Conservation (phyloP, 208 protist species). For the Herpetomonas tarakana region DNA sequence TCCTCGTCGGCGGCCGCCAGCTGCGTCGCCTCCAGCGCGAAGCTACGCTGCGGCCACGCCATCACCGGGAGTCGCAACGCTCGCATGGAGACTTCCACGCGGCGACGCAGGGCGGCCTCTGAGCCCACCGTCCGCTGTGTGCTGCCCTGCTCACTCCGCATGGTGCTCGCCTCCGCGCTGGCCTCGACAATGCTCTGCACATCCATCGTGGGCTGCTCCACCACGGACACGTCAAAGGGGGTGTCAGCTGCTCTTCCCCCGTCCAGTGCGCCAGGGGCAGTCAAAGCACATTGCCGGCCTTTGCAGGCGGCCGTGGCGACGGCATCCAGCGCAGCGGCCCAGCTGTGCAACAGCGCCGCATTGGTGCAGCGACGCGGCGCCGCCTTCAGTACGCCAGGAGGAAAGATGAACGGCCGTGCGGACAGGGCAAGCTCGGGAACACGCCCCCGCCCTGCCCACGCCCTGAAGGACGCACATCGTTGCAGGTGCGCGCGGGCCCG, state of each 20-base stretch:
- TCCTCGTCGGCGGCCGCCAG: neutral
- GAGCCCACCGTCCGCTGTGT: neutral
- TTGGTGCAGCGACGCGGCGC: constrained; percentile 33
- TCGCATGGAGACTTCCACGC: neutral
- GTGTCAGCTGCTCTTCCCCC: neutral
- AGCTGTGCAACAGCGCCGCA: constrained; percentile 33
- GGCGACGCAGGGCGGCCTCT: neutral
- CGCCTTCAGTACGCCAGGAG: constrained; percentile 5
- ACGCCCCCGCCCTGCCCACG: constrained; percentile 11
- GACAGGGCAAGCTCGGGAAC: constrained; percentile 33
- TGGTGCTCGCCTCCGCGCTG: constrained; percentile 7
- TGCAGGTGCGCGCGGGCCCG: constrained; percentile 37
- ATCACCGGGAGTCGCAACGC: neutral
- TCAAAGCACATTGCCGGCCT: constrained; percentile 3
- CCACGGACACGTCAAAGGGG: constrained; percentile 8
- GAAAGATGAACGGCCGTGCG: constrained; percentile 20
- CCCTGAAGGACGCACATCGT: constrained; percentile 35
- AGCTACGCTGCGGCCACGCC: neutral
- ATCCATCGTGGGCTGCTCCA: constrained; percentile 39
- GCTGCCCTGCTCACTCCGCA: no score
- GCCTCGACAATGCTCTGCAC: constrained; percentile 14
- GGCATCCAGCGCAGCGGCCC: constrained; percentile 19
- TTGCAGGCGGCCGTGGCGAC: constrained; percentile 3
- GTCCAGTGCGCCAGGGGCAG: constrained; percentile 8
- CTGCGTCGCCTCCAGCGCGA: neutral